Evolutionary conservation across 2,329 filamentous ascomycete genomes (phyloP).

Genomic region (Sordariomycetes sp.): DNA sequence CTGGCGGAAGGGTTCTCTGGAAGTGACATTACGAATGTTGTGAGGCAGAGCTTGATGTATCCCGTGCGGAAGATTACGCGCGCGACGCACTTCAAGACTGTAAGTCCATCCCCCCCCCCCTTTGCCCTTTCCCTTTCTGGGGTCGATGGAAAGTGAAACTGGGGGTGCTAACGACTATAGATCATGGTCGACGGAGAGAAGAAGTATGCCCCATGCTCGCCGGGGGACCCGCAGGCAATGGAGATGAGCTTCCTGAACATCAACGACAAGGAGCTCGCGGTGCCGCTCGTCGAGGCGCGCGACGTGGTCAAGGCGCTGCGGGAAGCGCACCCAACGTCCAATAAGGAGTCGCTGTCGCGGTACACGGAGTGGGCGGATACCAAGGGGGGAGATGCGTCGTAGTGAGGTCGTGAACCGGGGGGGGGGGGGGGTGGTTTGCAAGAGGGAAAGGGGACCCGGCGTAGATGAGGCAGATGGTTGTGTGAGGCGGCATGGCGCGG

Average conservation of each 20-base stretch:
- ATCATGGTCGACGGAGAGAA: slow-evolving; percentile 54
- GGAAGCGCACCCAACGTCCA: slow-evolving; percentile 79
- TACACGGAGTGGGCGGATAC: slow-evolving; percentile 93
- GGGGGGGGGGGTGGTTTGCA: neutral
- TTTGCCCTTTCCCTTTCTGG: neutral
- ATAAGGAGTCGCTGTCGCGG: slow-evolving; percentile 66
- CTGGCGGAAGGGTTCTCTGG: slow-evolving; percentile 90
- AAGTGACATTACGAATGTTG: slow-evolving; percentile 88
- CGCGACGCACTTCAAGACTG: slow-evolving; percentile 94
- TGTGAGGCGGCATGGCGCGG: neutral
- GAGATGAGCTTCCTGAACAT: slow-evolving; percentile 94
- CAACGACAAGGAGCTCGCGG: slow-evolving; percentile 69
- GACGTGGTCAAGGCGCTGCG: slow-evolving; percentile 92
- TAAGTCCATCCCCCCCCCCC: slow-evolving; percentile 24
- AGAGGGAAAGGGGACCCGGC: neutral
- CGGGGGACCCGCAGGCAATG: slow-evolving; percentile 69
- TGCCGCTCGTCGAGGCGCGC: slow-evolving; percentile 75
- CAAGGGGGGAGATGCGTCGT: slow-evolving; percentile 81
- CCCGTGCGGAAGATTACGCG: slow-evolving; percentile 94
- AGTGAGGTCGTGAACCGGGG: slow-evolving; percentile 5
- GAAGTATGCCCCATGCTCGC: slow-evolving; percentile 82
- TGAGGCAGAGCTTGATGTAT: slow-evolving; percentile 95
- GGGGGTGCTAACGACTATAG: slow-evolving; percentile 25
- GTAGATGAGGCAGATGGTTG: neutral
- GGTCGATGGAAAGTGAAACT: neutral